Evolutionary conservation across 352 stramenopile species (phyloP).

Genomic region (Phytophthora parvispora): DNA sequence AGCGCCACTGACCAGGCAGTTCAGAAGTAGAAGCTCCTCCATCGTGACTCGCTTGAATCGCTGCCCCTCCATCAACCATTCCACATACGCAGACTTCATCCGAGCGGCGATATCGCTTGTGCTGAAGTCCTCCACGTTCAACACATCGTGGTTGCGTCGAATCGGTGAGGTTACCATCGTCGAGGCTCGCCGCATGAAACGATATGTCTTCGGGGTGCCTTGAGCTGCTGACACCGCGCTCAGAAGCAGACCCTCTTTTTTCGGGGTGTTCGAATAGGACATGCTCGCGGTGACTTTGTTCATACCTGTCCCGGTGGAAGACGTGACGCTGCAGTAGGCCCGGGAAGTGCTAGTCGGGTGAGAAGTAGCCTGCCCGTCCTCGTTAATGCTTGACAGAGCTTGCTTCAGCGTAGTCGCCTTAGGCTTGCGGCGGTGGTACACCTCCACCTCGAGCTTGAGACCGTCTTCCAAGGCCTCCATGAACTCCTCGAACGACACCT

Average conservation of each 20-base stretch:
- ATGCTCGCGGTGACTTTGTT: conserved; percentile 45
- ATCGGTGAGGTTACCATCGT: conserved; percentile 63
- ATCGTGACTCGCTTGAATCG: conserved; percentile 84
- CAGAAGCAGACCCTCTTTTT: conserved; percentile 42
- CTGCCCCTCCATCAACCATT: conserved; percentile 83
- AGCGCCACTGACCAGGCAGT: conserved; percentile 86
- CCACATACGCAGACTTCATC: conserved; percentile 84
- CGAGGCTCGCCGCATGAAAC: conserved; percentile 33
- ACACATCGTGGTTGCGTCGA: conserved; percentile 78
- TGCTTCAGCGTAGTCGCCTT: conserved; percentile 36
- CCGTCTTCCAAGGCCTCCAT: conserved; percentile 81
- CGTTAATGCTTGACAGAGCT: conserved; percentile 47
- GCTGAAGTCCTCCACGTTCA: conserved; percentile 87
- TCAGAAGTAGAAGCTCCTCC: conserved; percentile 85
- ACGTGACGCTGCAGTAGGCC: conserved; percentile 39
- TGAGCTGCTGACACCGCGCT: conserved; percentile 41
- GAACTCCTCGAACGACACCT: conserved; percentile 87
- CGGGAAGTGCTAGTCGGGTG: not conserved
- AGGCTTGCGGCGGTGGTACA: conserved; percentile 59
- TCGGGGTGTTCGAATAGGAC: conserved; percentile 53
- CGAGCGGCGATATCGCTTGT: conserved; percentile 71
- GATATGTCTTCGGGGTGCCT: conserved; percentile 30
- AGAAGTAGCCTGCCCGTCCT: conserved; percentile 29
- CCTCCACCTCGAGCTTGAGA: conserved; percentile 82
- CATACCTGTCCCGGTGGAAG: conserved; percentile 35